Percentiles rank a stretch among this genome's conserved stretches.
phyloP scores from a whole-genome alignment of 495 filamentous ascomycete species.

The Hyaloscypha variabilis region DNA sequence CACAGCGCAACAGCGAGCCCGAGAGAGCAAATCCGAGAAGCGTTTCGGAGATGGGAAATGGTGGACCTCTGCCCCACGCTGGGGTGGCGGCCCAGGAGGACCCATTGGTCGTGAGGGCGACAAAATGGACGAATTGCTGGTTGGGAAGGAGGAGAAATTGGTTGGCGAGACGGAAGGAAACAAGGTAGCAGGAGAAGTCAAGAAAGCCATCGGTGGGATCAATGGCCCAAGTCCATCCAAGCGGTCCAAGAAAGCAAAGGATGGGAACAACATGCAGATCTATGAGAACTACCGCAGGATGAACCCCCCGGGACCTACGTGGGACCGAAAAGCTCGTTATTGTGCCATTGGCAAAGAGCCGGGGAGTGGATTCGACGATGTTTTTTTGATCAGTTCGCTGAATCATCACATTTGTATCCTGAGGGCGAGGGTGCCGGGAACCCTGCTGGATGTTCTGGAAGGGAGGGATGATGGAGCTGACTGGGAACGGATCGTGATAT shows the following conservation, averaged over 20 bases:
- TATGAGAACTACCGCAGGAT: slow-evolving; percentile 62
- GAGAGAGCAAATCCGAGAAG: slow-evolving; percentile 67
- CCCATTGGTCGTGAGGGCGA: slow-evolving; percentile 55
- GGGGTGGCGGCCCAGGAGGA: slow-evolving; percentile 73
- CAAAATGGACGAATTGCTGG: slow-evolving; percentile 14
- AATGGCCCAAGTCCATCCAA: slow-evolving; percentile 23
- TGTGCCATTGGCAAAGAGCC: slow-evolving; percentile 61
- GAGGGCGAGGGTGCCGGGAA: slow-evolving; percentile 69
- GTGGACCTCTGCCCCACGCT: slow-evolving; percentile 76
- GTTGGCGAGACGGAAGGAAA: not conserved
- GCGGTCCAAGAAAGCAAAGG: slow-evolving; percentile 37
- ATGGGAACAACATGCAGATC: slow-evolving; percentile 48
- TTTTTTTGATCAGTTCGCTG: slow-evolving; percentile 80
- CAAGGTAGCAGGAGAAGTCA: not conserved
- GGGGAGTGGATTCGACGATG: slow-evolving; percentile 54
- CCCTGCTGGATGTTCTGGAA: slow-evolving; percentile 58
- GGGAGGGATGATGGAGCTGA: slow-evolving; percentile 35
- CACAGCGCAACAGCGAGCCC: slow-evolving; percentile 79
- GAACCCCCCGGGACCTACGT: slow-evolving; percentile 63
- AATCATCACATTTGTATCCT: slow-evolving; percentile 83
- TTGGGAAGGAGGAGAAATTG: slow-evolving; percentile 1
- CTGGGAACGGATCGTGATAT: slow-evolving; percentile 62
- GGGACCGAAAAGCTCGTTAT: slow-evolving; percentile 81
- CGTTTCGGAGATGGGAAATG: slow-evolving; percentile 75
- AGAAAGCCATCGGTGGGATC: slow-evolving; percentile 21